Conservation (phyloP, 441 rosid genomes). For the Bocquillonia castaneifolia region DNA sequence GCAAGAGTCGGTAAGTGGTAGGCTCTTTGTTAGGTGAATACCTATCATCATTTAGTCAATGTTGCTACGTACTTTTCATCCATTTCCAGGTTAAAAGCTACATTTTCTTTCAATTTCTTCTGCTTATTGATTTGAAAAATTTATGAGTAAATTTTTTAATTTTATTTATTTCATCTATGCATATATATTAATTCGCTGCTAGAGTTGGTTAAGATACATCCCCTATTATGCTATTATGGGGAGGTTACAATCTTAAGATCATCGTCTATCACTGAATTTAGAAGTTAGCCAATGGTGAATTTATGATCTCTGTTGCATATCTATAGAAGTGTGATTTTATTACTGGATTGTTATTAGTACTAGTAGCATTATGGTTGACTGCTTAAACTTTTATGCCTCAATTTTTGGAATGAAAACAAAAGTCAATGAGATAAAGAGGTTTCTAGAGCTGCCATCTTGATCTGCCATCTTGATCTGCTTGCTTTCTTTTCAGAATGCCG, state of each 20-base stretch:
- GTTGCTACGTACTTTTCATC: neutral
- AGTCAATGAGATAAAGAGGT: neutral
- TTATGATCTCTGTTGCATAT: neutral
- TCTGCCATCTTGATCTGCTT: neutral
- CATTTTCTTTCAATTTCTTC: neutral
- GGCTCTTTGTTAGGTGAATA: constrained; percentile 15
- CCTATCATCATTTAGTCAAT: neutral
- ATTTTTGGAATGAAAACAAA: neutral
- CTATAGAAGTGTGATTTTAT: neutral
- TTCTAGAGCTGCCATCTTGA: neutral
- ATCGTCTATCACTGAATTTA: neutral
- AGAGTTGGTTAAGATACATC: neutral
- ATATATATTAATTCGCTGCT: no score
- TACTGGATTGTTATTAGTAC: neutral
- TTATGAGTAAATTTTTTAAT: neutral
- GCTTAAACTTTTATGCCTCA: neutral
- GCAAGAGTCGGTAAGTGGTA: constrained; percentile 78
- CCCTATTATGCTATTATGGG: neutral
- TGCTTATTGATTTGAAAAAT: neutral
- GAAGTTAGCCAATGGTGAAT: neutral
- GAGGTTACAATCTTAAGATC: neutral
- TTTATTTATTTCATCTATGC: constrained; percentile 1
- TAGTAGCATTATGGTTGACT: neutral
- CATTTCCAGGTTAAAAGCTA: neutral
- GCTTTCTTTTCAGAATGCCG: no score